Evolutionary conservation across 768 basidiomycete species (phyloP).

Genomic region (Ramaria rubella): DNA sequence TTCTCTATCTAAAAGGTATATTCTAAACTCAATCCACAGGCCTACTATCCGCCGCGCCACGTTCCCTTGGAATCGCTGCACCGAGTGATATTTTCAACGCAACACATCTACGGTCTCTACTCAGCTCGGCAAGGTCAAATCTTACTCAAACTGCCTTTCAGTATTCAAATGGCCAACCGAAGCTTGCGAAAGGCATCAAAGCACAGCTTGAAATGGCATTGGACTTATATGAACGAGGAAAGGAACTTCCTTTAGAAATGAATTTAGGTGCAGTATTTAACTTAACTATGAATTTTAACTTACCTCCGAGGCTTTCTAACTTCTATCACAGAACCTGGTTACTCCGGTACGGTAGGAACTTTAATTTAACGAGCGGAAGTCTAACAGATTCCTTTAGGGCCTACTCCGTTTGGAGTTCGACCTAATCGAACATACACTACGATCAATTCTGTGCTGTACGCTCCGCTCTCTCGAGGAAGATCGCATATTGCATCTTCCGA

Average conservation of each 20-base stretch:
- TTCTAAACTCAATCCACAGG: background rate
- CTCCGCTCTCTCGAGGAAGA: constrained; percentile 11
- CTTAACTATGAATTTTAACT: background rate
- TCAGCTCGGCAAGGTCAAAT: background rate
- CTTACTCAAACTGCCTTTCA: background rate
- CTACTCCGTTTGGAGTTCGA: background rate
- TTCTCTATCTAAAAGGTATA: background rate
- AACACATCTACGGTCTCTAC: background rate
- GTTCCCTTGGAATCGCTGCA: constrained; percentile 9
- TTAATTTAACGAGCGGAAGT: background rate
- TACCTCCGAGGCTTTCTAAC: background rate
- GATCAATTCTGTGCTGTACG: constrained; percentile 10
- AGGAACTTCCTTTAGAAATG: constrained; percentile 9
- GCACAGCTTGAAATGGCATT: constrained; percentile 8
- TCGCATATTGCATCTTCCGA: constrained; percentile 24
- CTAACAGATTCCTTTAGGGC: background rate
- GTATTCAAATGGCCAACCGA: constrained; percentile 10
- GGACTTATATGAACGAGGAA: constrained; percentile 4
- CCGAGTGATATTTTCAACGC: constrained; percentile 7
- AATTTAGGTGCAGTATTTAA: constrained; percentile 1
- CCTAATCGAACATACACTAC: constrained; percentile 9
- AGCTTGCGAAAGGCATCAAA: constrained; percentile 10
- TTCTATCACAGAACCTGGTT: constrained; percentile 6
- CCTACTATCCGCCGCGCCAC: constrained; percentile 8
- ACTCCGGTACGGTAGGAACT: constrained; percentile 2